Conservation (phyloP, 495 filamentous ascomycete species). For the Hyaloscypha bicolor region DNA sequence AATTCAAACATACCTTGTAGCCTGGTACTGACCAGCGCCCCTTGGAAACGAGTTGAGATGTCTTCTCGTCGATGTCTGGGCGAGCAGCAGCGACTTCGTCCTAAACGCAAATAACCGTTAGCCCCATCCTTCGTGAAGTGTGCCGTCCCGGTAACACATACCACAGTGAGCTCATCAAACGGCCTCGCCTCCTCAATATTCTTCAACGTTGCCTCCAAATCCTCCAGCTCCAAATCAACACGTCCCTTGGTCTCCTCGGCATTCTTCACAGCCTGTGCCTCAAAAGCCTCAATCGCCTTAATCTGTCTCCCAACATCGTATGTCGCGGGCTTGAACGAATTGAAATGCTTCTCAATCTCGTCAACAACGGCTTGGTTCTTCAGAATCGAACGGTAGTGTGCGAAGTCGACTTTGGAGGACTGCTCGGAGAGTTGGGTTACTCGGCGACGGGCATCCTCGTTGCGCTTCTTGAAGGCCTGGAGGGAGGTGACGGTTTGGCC, state of each 20-base stretch:
- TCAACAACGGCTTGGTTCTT: conserved; percentile 94
- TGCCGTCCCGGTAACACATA: conserved; percentile 54
- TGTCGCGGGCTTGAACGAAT: conserved; percentile 82
- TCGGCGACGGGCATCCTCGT: conserved; percentile 97
- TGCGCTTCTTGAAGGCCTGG: conserved; percentile 97
- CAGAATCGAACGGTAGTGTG: conserved; percentile 84
- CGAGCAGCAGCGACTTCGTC: conserved; percentile 92
- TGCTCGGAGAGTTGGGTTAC: conserved; percentile 75
- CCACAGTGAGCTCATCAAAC: conserved; percentile 97
- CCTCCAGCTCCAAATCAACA: conserved; percentile 90
- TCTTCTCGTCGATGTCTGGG: conserved; percentile 96
- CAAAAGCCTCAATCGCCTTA: conserved; percentile 97
- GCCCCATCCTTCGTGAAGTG: background rate
- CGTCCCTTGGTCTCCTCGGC: conserved; percentile 92
- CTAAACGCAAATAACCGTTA: conserved; percentile 44
- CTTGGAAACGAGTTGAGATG: conserved; percentile 87
- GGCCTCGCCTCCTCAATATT: conserved; percentile 97
- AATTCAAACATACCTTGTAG: conserved; percentile 76
- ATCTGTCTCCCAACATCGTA: conserved; percentile 91
- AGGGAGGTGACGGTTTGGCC: conserved; percentile 90
- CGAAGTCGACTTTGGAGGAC: conserved; percentile 85
- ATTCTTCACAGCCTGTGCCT: conserved; percentile 95
- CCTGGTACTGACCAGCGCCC: conserved; percentile 96
- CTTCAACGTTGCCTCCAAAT: conserved; percentile 88
- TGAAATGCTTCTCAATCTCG: conserved; percentile 95